Evolutionary conservation across 2,329 filamentous ascomycete genomes (phyloP).

Genomic region (Cyclaneusma minus): DNA sequence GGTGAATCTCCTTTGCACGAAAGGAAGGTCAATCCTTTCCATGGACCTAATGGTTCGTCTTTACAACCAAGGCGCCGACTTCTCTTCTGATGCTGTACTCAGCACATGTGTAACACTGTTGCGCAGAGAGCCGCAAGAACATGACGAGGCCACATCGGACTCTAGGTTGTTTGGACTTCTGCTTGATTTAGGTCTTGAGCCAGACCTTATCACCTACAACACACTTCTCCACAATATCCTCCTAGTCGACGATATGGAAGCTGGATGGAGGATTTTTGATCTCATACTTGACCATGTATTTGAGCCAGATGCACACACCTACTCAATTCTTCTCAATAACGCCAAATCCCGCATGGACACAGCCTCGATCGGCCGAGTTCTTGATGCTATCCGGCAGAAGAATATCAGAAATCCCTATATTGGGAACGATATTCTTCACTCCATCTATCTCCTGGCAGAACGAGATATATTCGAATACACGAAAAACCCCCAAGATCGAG

Average conservation of each 20-base stretch:
- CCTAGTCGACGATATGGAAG: constrained; percentile 42
- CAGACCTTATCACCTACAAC: constrained; percentile 49
- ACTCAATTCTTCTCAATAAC: constrained; percentile 53
- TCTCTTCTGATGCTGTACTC: too few relatives aligned
- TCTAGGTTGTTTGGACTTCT: constrained; percentile 39
- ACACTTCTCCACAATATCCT: constrained; percentile 58
- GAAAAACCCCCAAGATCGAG: constrained; percentile 16
- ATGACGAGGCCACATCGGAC: constrained; percentile 28
- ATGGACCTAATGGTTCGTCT: constrained; percentile 27
- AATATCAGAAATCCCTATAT: constrained; percentile 31
- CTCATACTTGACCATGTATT: constrained; percentile 43
- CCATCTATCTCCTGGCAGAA: constrained; percentile 28
- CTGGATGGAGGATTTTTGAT: constrained; percentile 49
- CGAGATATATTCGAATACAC: constrained; percentile 22
- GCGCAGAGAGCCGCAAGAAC: constrained; percentile 14
- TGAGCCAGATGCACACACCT: constrained; percentile 49
- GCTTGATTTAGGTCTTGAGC: constrained; percentile 41
- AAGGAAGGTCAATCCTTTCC: constrained; percentile 24
- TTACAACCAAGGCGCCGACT: constrained; percentile 21
- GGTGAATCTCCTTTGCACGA: constrained; percentile 22
- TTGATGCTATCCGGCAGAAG: constrained; percentile 32
- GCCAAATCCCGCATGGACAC: constrained; percentile 33
- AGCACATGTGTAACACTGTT: constrained; percentile 15
- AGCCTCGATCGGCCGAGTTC: constrained; percentile 35
- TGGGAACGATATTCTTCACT: constrained; percentile 35